Evolutionary conservation across 2,329 filamentous ascomycete species (phyloP), one percentile per base, ranked within the genome.

Genomic region (Ceratocystis papillata): DNA sequence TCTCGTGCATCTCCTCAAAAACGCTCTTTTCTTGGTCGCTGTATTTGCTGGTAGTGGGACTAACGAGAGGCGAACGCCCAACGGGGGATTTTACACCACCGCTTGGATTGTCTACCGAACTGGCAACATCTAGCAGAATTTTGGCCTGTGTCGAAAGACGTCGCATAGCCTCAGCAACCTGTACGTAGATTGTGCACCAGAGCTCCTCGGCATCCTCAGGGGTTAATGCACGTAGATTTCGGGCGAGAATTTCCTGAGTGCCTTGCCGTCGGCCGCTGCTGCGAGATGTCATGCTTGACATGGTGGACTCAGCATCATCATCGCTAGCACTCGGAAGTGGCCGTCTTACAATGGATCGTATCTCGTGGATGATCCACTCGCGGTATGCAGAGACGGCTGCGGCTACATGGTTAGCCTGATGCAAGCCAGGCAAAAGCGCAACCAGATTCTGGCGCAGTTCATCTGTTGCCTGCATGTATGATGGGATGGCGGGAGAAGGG

Each of bases 291-390:
- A 92, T 95, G 0, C 86, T 82, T 1, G 92, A 92, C 76, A 93
- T 86, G 78, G 93, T 87, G 0, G 91, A 96, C 73, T 94, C 90
- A 68, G 87, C 89, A 73, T 99, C 94, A 70, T 97, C 93, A 68
- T 99, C 94, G 71, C 85, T 94, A 10, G 93, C 96, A 72, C 91
- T 96, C 0, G 94, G 94, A 48, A 99, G 80, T 28, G 93, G 88
- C 67, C 86, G 84, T 65, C 91, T 84, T 62, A 99, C 93, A 62
- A 97, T 79, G 44, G 84, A 86, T 71, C 93, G 88, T 73, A 97
- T 87, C 75, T 99, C 94, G 62, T 89, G 86, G 69, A 96, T 78
- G 12, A 96, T 85, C 0, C 89, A 83, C 50, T 96, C 91, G 69
- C 93, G 85, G 74, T 94, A 97, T 0, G 87, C 85, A 48, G 87